Percentiles rank a stretch among this genome's conserved stretches.
These are phyloP conservation scores for Heterobasidion parviporum DNA, from an alignment of 1,284 basidiomycete genomes.

Conservation along the genomic window DNA sequence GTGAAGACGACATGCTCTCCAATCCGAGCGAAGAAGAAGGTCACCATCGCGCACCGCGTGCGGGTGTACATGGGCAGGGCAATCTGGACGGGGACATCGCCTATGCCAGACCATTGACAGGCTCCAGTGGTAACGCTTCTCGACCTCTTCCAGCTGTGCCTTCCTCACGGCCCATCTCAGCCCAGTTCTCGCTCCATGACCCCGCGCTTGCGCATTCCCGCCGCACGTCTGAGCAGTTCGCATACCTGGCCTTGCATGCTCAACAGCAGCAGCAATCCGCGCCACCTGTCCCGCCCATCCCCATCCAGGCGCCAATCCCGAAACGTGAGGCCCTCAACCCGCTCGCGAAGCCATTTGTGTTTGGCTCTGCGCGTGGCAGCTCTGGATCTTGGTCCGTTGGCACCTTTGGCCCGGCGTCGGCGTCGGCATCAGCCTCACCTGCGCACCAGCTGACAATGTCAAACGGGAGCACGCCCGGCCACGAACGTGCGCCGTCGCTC, in stretches of 20 bases:
- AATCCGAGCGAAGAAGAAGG: constrained; percentile 65
- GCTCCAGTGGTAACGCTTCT: constrained; percentile 1
- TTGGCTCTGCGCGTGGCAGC: constrained; percentile 31
- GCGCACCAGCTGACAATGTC: no score
- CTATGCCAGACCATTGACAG: constrained; percentile 1
- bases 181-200: constrained; percentile 52
- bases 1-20: constrained; percentile 65
- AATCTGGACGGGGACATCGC: constrained; percentile 3
- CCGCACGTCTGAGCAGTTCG: constrained; percentile 31
- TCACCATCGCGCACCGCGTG: constrained; percentile 15
- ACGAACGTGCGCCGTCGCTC: constrained; percentile 52
- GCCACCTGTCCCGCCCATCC: neutral
- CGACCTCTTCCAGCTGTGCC: constrained; percentile 31
- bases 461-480: constrained; percentile 23
- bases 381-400: constrained; percentile 10
- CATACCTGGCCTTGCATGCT: neutral
- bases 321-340: constrained; percentile 53
- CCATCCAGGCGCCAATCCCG: constrained; percentile 10
- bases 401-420: constrained; percentile 13
- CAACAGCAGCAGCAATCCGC: neutral
- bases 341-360: constrained; percentile 73
- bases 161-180: constrained; percentile 57
- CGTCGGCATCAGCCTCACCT: constrained; percentile 15
- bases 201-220: constrained; percentile 60
- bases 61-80: neutral